These are phyloP conservation scores for Lactarius sp. DNA, from an alignment of 768 basidiomycete genomes.

Conservation along the genomic window DNA sequence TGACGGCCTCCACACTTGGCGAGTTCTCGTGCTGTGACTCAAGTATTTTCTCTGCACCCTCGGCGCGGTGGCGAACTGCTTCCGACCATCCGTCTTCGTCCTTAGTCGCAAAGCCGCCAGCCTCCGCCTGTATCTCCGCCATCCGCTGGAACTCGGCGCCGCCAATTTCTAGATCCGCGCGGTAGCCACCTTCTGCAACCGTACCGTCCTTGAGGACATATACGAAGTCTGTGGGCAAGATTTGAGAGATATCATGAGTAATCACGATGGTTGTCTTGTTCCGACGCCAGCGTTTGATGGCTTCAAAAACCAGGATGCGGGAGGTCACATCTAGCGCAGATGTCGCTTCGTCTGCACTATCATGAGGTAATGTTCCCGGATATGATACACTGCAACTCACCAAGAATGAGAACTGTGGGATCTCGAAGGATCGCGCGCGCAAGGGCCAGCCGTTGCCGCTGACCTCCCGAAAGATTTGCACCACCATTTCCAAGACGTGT, in stretches of 20 bases:
- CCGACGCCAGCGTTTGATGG: slow-evolving; percentile 59
- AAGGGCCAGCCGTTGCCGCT: slow-evolving; percentile 85
- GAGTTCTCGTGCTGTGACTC: slow-evolving; percentile 42
- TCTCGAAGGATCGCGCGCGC: slow-evolving; percentile 82
- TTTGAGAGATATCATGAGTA: slow-evolving; percentile 91
- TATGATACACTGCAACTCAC: slow-evolving; percentile 42
- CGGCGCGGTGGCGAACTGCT: slow-evolving; percentile 33
- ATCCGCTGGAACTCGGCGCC: slow-evolving; percentile 70
- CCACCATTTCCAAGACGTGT: slow-evolving; percentile 74
- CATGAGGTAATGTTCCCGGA: slow-evolving; percentile 3
- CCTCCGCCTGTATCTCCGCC: slow-evolving; percentile 50
- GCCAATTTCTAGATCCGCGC: slow-evolving; percentile 63
- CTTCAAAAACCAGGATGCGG: slow-evolving; percentile 77
- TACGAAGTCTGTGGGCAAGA: slow-evolving; percentile 72
- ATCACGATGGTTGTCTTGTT: slow-evolving; percentile 90
- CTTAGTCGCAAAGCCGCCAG: slow-evolving; percentile 48
- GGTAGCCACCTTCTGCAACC: slow-evolving; percentile 85
- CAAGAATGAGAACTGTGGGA: slow-evolving; percentile 85
- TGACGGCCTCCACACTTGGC: slow-evolving; percentile 30
- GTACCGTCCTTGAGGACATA: slow-evolving; percentile 82
- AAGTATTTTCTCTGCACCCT: slow-evolving; percentile 44
- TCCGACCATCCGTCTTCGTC: slow-evolving; percentile 29
- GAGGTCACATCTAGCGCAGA: slow-evolving; percentile 84
- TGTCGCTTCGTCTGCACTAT: slow-evolving; percentile 63
- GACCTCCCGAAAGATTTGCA: slow-evolving; percentile 81